Conservation (phyloP, 139 green algal species). For the Microglena sp. region DNA sequence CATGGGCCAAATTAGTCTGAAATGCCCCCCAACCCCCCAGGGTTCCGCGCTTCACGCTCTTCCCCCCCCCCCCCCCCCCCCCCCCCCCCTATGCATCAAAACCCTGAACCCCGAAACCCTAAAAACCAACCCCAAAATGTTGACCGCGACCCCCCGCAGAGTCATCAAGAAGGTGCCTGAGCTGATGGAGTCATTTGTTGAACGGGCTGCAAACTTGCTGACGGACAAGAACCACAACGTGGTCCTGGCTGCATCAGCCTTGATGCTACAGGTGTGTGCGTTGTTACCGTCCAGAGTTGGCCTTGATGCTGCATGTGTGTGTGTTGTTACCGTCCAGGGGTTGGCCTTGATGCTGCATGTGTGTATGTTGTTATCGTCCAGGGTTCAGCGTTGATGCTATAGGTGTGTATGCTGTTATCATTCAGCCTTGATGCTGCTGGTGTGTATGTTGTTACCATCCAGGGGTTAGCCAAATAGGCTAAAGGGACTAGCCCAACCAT, state of each 20-base stretch:
- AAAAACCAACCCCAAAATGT: too few relatives aligned
- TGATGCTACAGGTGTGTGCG: constrained; percentile 58
- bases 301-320: neutral
- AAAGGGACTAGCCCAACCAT: too few relatives aligned
- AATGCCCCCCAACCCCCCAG: too few relatives aligned
- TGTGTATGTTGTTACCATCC: too few relatives aligned
- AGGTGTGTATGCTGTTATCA: neutral
- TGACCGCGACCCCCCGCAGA: too few relatives aligned
- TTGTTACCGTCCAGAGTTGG: neutral
- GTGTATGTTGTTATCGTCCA: constrained; percentile 1
- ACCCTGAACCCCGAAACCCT: too few relatives aligned
- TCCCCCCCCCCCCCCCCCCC: too few relatives aligned
- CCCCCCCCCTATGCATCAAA: too few relatives aligned
- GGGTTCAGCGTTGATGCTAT: neutral
- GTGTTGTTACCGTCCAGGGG: neutral
- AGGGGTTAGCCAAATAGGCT: too few relatives aligned
- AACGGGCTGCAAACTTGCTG: constrained; percentile 63
- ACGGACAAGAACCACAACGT: constrained; percentile 85
- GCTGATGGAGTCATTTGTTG: constrained; percentile 75
- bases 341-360: neutral
- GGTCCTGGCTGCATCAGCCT: constrained; percentile 64
- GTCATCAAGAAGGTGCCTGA: constrained; percentile 91
- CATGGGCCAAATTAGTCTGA: too few relatives aligned
- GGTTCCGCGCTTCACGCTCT: too few relatives aligned
- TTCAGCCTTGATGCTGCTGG: neutral